Base-by-base conservation (phyloP, 495 filamentous ascomycete genomes). In the Evernia prunastri region DNA sequence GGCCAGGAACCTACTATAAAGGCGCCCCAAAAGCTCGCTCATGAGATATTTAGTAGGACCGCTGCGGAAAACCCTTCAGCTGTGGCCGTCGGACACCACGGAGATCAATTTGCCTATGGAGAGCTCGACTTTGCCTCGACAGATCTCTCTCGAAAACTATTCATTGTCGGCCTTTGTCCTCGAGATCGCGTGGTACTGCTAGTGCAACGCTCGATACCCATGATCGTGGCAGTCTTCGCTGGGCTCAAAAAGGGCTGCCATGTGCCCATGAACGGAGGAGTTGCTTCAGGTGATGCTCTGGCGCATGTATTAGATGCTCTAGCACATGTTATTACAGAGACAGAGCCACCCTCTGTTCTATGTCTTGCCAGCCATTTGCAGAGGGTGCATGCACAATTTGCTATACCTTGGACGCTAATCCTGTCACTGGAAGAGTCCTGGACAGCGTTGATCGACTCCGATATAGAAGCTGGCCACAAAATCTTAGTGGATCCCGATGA, bases 181-280 rank as follows among this genome's bases (percentile, higher is more conserved):
- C 67, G 72, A 4, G 62, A 73, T 43, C 65, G 73, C 31, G 69
- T 73, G 59, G 59, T 61, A 23, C 40, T 61, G 37, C 56, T 58
- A 31, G 56, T 35, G 9, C 56, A 58, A 58, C 56, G 56, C 56
- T 58, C 56, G 23, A 58, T 58, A 58, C 56, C 56, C 11, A 58
- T 58, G 56, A 58, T 58, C 31, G 56, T 58, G 31, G 56, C 56
- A 35, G 27, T 58, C 56, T 58, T 58, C 35, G 56, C 56, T 20
- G 60, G 64, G 15, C 68, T 76, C 37, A 72, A 74, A 12, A 67
- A 69, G 35, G 69, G 67, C 12, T 72, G 76, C 15, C 67, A 74
- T 40, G 72, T 75, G 59, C 71, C 76, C 9, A 62, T 77, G 5
- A 75, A 78, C 58, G 76, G 76, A 18, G 72, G 72, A 17, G 69